A percentile compares a stretch with the other conserved stretches of the same genome.
These are phyloP conservation scores for Andrographis paniculata DNA, from an alignment of 305 asterid genomes.

Conservation along the genomic window DNA sequence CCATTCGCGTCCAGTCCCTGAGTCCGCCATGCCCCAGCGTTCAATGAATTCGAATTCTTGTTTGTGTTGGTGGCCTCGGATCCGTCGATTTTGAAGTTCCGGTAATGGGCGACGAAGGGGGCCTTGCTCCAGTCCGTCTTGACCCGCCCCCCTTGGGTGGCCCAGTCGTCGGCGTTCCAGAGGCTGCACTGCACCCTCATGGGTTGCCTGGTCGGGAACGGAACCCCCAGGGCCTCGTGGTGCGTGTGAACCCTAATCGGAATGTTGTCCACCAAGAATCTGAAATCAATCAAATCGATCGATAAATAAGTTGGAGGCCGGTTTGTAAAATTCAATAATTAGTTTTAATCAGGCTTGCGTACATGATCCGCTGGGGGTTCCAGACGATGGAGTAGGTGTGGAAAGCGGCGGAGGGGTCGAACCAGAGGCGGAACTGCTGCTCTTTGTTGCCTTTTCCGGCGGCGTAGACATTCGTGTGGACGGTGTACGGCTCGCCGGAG, in stretches of 20 bases:
- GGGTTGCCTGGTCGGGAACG: slow-evolving; percentile 41
- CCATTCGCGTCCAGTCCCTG: background rate
- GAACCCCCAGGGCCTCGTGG: slow-evolving; percentile 29
- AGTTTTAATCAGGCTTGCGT: slow-evolving; percentile 10
- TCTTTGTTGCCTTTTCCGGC: slow-evolving; percentile 44
- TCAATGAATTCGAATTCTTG: no score
- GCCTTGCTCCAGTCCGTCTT: slow-evolving; percentile 46
- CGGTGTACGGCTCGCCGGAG: slow-evolving; percentile 39
- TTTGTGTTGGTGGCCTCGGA: no score
- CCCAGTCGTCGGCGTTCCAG: slow-evolving; percentile 61
- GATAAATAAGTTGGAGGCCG: no score
- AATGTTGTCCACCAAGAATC: slow-evolving; percentile 34
- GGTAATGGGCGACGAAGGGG: slow-evolving; percentile 44
- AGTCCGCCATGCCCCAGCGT: no score
- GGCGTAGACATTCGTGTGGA: slow-evolving; percentile 41
- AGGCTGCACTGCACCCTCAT: slow-evolving; percentile 51
- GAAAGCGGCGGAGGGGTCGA: slow-evolving; percentile 43
- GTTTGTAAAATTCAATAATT: no score
- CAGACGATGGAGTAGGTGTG: slow-evolving; percentile 51
- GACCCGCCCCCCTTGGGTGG: slow-evolving; percentile 41
- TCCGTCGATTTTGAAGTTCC: slow-evolving; percentile 7
- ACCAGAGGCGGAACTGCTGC: slow-evolving; percentile 47
- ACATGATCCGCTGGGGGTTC: slow-evolving; percentile 47
- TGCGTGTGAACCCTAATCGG: slow-evolving; percentile 53
- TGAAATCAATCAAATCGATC: slow-evolving; percentile 8